phyloP scores from a whole-genome alignment of 371 early-diverging fungal genomes.

The Mortierella sp. region DNA sequence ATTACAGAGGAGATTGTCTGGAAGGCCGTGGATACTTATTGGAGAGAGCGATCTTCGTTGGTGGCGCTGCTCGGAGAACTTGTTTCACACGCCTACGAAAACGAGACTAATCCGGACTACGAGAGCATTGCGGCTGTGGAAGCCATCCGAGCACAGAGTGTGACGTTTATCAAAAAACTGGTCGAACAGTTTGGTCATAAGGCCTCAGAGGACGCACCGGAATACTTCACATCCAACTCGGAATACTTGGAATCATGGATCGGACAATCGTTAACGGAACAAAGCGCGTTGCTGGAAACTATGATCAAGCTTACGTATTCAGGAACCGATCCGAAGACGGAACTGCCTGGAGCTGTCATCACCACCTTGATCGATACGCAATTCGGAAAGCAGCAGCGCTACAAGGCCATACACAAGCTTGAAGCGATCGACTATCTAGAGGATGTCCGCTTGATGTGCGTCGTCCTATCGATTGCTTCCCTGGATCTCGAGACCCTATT shows the following conservation, averaged over 20 bases:
- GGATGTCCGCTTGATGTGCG: conserved; percentile 28
- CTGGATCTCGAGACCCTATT: conserved; percentile 37
- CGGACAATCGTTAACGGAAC: conserved; percentile 44
- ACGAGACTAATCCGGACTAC: conserved; percentile 13
- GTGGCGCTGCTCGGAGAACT: conserved; percentile 35
- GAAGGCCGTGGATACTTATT: conserved; percentile 22
- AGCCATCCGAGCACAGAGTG: conserved; percentile 27
- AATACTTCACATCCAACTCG: conserved; percentile 25
- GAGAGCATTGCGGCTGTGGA: conserved; percentile 21
- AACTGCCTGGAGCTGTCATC: conserved; percentile 23
- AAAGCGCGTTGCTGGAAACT: conserved; percentile 35
- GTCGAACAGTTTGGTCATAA: conserved; percentile 25
- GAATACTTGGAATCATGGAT: conserved; percentile 46
- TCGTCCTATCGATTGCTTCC: conserved; percentile 35
- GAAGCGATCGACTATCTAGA: conserved; percentile 33
- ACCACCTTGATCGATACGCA: conserved; percentile 23
- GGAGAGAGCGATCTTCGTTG: conserved; percentile 43
- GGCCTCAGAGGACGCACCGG: conserved; percentile 32
- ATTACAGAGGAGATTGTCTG: conserved; percentile 31
- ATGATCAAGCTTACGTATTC: conserved; percentile 25
- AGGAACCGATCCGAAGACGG: conserved; percentile 27
- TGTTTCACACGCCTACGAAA: conserved; percentile 13
- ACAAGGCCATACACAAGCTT: conserved; percentile 24
- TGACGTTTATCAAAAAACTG: conserved; percentile 15
- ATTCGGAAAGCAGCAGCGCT: conserved; percentile 36